Conservation (phyloP, 1,284 basidiomycete species). For the Chondrostereum purpureum region DNA sequence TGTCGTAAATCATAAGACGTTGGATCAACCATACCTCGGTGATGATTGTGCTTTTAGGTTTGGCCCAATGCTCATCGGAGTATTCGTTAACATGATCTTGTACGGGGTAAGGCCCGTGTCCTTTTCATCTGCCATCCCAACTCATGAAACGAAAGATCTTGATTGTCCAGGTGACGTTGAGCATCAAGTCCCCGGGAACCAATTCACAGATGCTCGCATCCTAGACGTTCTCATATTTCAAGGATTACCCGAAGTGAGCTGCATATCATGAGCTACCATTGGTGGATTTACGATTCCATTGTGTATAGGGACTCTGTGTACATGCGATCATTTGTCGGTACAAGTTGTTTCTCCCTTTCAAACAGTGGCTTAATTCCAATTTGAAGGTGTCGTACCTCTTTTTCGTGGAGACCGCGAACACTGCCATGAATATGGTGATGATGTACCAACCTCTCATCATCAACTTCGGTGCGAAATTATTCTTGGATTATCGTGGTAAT, state of each 20-base stretch:
- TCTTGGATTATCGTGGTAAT: neutral
- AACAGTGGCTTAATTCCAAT: neutral
- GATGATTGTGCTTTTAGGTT: conserved; percentile 22
- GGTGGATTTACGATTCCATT: no score
- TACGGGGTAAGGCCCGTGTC: conserved; percentile 31
- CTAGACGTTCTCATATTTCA: no score
- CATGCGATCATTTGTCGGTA: no score
- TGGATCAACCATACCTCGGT: conserved; percentile 1
- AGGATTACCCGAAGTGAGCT: no score
- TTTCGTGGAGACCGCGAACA: conserved; percentile 36
- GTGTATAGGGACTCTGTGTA: no score
- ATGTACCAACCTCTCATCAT: conserved; percentile 40
- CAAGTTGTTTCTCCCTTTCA: no score
- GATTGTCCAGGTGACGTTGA: conserved; percentile 34
- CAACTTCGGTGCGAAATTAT: conserved; percentile 29
- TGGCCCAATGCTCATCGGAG: conserved; percentile 39
- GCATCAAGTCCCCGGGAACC: no score
- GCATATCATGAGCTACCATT: no score
- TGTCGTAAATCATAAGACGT: conserved; percentile 12
- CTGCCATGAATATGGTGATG: conserved; percentile 34
- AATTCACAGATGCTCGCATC: no score
- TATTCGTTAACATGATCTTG: conserved; percentile 39
- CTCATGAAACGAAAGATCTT: conserved; percentile 22
- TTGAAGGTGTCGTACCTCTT: conserved; percentile 35
- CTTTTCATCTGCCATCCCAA: neutral